Conservation (phyloP, 768 basidiomycete genomes). For the Pholiota molesta region DNA sequence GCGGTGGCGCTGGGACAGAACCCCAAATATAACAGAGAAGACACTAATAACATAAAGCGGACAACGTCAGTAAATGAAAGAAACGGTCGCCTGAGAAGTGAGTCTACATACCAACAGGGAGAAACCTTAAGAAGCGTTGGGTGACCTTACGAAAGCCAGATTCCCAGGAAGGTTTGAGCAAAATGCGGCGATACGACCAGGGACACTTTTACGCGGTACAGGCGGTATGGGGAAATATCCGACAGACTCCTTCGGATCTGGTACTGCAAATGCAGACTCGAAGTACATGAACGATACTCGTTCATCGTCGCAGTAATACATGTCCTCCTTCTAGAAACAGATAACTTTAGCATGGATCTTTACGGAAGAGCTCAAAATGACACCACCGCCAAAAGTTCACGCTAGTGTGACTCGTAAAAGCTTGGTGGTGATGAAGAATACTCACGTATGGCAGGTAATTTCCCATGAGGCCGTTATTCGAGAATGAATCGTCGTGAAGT, state of each 20-base stretch:
- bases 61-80: constrained; percentile 13
- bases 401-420: not conserved
- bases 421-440: constrained; percentile 5
- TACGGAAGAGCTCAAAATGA: not conserved
- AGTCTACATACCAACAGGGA: constrained; percentile 22
- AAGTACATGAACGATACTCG: constrained; percentile 24
- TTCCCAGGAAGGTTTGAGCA: constrained; percentile 27
- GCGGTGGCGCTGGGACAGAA: not conserved
- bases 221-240: constrained; percentile 30
- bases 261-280: constrained; percentile 21
- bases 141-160: constrained; percentile 22
- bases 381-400: not conserved
- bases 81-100: constrained; percentile 9
- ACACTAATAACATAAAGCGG: not conserved
- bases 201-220: constrained; percentile 20
- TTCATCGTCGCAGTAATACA: constrained; percentile 23
- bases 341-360: not conserved
- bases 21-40: not conserved
- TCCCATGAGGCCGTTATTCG: constrained; percentile 17
- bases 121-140: constrained; percentile 6
- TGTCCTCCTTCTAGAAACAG: constrained; percentile 14
- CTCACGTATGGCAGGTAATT: constrained; percentile 22
- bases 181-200: constrained; percentile 27
- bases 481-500: constrained; percentile 16
- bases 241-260: constrained; percentile 30